phyloP scores from a whole-genome alignment of 169 alveolate genomes.

The Neospora caninum region DNA sequence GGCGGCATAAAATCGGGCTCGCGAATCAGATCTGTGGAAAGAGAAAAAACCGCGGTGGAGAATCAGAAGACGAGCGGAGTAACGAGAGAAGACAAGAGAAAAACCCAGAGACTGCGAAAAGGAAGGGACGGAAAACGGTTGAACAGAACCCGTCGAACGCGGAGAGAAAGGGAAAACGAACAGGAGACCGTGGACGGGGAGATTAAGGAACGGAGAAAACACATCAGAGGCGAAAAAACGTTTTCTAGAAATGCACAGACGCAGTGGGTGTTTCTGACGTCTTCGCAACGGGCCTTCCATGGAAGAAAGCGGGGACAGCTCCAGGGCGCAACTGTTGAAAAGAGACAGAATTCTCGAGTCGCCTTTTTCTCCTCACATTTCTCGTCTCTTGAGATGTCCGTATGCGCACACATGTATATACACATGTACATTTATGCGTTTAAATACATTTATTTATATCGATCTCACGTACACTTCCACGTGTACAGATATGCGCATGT shows the following conservation, averaged over 20 bases:
- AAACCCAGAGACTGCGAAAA: background rate
- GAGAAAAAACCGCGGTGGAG: background rate
- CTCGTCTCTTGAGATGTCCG: background rate
- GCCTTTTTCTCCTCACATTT: too few species aligned
- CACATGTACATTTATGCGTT: background rate
- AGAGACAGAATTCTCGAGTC: too few species aligned
- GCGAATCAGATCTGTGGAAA: conserved; percentile 2
- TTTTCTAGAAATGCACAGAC: too few species aligned
- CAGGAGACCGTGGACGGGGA: background rate
- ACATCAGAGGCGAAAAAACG: too few species aligned
- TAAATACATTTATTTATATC: background rate
- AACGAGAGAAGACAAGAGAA: background rate
- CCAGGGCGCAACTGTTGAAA: too few species aligned
- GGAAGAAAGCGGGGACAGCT: too few species aligned
- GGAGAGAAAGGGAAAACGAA: background rate
- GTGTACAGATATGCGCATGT: background rate
- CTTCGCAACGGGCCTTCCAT: too few species aligned
- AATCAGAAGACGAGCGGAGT: background rate
- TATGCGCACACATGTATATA: background rate
- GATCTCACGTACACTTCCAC: background rate
- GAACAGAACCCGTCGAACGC: background rate
- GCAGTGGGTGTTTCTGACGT: too few species aligned
- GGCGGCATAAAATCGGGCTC: conserved; percentile 32
- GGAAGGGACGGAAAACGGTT: background rate
- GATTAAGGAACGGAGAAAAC: too few species aligned